Evolutionary conservation across 352 stramenopile species (phyloP), one percentile per base, ranked within the genome.

Genomic region (Pythium monospermum): DNA sequence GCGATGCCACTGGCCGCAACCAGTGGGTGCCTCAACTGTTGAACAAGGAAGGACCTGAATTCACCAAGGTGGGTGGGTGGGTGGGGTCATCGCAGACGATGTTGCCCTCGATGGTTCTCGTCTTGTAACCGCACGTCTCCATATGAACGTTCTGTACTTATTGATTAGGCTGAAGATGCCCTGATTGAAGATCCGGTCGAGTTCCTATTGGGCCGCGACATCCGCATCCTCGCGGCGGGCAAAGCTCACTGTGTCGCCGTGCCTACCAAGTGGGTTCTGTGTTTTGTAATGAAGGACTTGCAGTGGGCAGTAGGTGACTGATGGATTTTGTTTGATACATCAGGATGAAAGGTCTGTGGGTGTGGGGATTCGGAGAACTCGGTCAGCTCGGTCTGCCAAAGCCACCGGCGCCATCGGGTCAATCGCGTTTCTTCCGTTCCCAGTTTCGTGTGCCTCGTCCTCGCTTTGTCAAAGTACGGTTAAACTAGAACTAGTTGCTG

Each of bases 361-460:
- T 72, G 11, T 91, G 81, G 81, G 81, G 81, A 7, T 85, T 76
- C 38, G 81, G 81, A 26, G 76, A 91, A 45, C 59, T 62, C 15
- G 75, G 71, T 68, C 81, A 91, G 66, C 40, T 91, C 2, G 81
- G 81, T 23, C 77, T 88, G 35, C 66, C 66, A 3, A 86, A 86
- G 61, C 78, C 81, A 16, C 40, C 59, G 7, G 57, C 65, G 8
- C 55, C 59, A 47, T 32, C 76, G 1, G 73, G 68, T 6, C 76
- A 88, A 32, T 91, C 81, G 4, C 85, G 84, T 45, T 91, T 91
- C 43, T 91, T 91, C 44, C 76, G 81, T 39, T 79, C 69, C 13
- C 79, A 87, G 52, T 91, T 89, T 37, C 81, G 81, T 22, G 69
- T 89, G 15, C 65, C 69, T 54, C 74, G 76, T 16, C 81, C 81